Conservation (phyloP, 352 stramenopile species). For the Globisporangium canariense region DNA sequence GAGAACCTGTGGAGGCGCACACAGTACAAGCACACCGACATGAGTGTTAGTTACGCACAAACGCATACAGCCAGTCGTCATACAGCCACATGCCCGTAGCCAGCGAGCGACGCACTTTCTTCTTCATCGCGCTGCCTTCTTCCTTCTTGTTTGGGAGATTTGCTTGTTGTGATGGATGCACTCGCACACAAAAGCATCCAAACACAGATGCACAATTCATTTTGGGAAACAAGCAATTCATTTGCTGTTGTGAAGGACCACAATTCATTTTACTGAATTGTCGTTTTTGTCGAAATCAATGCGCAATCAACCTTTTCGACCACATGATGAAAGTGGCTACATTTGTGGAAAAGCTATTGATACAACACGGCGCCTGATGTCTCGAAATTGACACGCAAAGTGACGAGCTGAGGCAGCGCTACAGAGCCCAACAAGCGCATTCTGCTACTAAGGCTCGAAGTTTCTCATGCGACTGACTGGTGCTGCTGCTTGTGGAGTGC, state of each 20-base stretch:
- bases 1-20: conserved; percentile 73
- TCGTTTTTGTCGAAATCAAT: neutral
- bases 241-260: too few relatives aligned
- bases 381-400: neutral
- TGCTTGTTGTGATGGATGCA: conserved; percentile 5
- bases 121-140: conserved; percentile 39
- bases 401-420: neutral
- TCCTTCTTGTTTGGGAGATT: conserved; percentile 3
- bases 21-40: neutral
- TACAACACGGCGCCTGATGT: neutral
- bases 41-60: neutral
- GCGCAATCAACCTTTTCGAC: too few relatives aligned
- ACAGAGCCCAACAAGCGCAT: too few relatives aligned
- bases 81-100: too few relatives aligned
- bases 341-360: neutral
- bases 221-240: too few relatives aligned
- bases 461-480: neutral
- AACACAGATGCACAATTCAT: neutral
- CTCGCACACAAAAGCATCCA: neutral
- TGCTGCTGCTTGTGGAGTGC: neutral
- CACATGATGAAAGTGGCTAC: neutral
- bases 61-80: too few relatives aligned
- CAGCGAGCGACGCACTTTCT: conserved; percentile 35
- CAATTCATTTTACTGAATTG: too few relatives aligned
- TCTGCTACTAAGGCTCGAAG: neutral